These are phyloP conservation scores for Pistacia vera DNA, from an alignment of 345 rosid species.

Conservation along the genomic window DNA sequence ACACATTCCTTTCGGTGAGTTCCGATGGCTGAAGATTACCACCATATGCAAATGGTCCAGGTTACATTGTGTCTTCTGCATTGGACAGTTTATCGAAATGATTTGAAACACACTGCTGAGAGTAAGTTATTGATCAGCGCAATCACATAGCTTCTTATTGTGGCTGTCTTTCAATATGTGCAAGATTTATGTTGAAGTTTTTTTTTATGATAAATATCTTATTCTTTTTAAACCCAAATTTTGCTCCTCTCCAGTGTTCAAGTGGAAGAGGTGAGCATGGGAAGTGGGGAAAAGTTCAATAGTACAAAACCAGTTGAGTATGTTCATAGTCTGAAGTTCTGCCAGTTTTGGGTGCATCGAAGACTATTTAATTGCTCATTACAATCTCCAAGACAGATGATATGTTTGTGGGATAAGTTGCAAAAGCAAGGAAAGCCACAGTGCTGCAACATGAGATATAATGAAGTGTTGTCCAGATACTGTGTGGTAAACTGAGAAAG, in stretches of 20 bases:
- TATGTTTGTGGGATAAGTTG: constrained; percentile 85
- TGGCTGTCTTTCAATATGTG: constrained; percentile 1
- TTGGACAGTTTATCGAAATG: constrained; percentile 69
- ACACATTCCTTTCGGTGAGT: constrained; percentile 9
- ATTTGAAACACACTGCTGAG: constrained; percentile 80
- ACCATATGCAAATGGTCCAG: constrained; percentile 96
- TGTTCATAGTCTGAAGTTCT: constrained; percentile 78
- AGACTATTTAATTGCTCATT: constrained; percentile 89
- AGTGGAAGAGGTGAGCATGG: constrained; percentile 99
- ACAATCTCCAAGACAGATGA: constrained; percentile 98
- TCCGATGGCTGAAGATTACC: constrained; percentile 92
- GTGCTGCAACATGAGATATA: constrained; percentile 81
- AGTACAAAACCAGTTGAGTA: constrained; percentile 70
- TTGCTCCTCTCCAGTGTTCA: constrained; percentile 62
- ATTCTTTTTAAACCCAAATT: constrained; percentile 1
- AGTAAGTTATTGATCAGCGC: constrained; percentile 38
- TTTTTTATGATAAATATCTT: not conserved
- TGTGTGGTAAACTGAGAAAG: not conserved
- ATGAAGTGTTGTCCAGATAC: constrained; percentile 1
- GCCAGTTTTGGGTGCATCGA: constrained; percentile 95
- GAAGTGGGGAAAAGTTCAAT: constrained; percentile 94
- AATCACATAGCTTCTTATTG: not conserved
- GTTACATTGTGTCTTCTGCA: constrained; percentile 80
- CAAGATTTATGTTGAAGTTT: not conserved
- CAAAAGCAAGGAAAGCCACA: constrained; percentile 57